Conservation (phyloP, 495 filamentous ascomycete genomes). For the Haplographium delicatum region DNA sequence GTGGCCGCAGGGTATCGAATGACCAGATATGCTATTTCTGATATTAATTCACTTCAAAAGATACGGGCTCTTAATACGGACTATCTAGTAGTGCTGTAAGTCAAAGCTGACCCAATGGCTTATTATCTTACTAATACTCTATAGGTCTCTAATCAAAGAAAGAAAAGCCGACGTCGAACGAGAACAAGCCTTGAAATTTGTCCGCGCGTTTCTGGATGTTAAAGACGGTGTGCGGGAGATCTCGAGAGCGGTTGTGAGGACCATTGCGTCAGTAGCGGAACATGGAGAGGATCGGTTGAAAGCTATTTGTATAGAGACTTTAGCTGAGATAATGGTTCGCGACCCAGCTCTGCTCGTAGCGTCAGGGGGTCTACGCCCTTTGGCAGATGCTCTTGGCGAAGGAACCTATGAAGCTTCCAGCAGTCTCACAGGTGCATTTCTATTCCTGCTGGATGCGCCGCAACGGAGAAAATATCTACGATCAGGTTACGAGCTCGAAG, state of each 20-base stretch:
- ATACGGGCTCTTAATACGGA: conserved; percentile 87
- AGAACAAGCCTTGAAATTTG: conserved; percentile 95
- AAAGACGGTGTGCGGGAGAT: conserved; percentile 88
- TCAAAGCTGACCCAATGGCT: conserved; percentile 7
- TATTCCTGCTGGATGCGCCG: conserved; percentile 84
- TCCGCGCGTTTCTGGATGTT: conserved; percentile 90
- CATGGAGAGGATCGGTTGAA: conserved; percentile 81
- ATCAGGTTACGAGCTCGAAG: conserved; percentile 72
- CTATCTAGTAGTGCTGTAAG: conserved; percentile 73
- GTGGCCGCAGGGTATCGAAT: conserved; percentile 92
- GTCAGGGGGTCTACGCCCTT: conserved; percentile 72
- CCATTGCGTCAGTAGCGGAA: conserved; percentile 86
- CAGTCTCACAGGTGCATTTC: conserved; percentile 73
- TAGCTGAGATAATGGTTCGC: conserved; percentile 85
- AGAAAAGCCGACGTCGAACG: conserved; percentile 93
- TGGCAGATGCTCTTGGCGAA: conserved; percentile 82
- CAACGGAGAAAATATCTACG: conserved; percentile 71
- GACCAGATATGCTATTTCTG: conserved; percentile 90
- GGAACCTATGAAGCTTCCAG: conserved; percentile 89
- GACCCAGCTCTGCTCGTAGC: conserved; percentile 72
- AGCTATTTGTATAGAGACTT: conserved; percentile 84
- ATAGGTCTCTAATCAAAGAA: conserved; percentile 84
- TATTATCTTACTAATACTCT: conserved; percentile 3
- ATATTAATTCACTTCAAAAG: conserved; percentile 78
- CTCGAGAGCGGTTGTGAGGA: conserved; percentile 76